phyloP scores from a whole-genome alignment of 257 asterid species.

The Scutellaria galericulata region DNA sequence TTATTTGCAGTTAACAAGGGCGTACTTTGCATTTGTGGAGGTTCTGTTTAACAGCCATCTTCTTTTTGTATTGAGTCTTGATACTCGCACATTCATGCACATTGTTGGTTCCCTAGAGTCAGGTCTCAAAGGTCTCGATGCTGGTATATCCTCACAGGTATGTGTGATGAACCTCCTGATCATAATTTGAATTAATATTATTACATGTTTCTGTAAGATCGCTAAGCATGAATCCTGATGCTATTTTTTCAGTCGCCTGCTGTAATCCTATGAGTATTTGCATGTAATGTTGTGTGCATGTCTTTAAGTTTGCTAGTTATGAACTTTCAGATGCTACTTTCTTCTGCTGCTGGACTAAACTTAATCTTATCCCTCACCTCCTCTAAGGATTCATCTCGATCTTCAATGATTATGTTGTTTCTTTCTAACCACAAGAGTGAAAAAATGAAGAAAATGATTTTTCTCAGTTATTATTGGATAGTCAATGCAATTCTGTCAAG shows the following conservation, averaged over 20 bases:
- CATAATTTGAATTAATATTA: constrained; percentile 22
- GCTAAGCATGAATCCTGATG: constrained; percentile 17
- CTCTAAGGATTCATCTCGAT: no score
- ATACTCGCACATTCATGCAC: constrained; percentile 79
- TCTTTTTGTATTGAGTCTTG: constrained; percentile 70
- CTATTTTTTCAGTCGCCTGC: constrained; percentile 24
- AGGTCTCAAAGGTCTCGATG: constrained; percentile 92
- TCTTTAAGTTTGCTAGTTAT: constrained; percentile 5
- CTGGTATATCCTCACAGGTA: constrained; percentile 91
- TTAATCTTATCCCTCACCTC: no score
- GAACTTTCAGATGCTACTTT: neutral
- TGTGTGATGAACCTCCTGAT: constrained; percentile 28
- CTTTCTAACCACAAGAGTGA: no score
- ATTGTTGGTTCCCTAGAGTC: constrained; percentile 93
- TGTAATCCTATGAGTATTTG: constrained; percentile 12
- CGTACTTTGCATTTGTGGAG: constrained; percentile 91
- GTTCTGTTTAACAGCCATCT: constrained; percentile 86
- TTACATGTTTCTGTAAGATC: constrained; percentile 24
- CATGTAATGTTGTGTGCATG: neutral
- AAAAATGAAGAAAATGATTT: no score
- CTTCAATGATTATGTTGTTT: no score
- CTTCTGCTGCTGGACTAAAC: neutral
- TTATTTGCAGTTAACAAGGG: constrained; percentile 82
- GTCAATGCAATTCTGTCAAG: no score
- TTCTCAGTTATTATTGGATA: no score